These are phyloP conservation scores for Globisporangium uncinulatum DNA, from an alignment of 352 stramenopile genomes.

Conservation along the genomic window DNA sequence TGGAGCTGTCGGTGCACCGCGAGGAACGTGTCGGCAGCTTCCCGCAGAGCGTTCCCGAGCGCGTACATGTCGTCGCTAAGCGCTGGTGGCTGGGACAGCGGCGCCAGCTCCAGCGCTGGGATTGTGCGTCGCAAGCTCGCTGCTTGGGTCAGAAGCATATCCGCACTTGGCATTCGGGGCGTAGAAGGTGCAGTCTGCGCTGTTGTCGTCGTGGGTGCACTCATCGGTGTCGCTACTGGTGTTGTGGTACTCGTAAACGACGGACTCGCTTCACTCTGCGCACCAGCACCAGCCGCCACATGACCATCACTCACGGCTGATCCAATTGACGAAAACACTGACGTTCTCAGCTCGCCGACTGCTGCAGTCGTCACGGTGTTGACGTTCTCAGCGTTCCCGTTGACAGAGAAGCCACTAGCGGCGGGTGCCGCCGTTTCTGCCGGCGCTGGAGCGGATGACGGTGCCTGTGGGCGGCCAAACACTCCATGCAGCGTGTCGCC, in stretches of 20 bases:
- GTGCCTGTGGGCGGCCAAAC: conserved; percentile 13
- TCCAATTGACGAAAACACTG: conserved; percentile 9
- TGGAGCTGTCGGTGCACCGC: conserved; percentile 30
- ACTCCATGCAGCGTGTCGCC: conserved; percentile 41
- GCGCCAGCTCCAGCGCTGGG: conserved; percentile 17
- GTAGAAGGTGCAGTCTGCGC: not conserved
- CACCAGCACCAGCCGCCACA: too few relatives aligned
- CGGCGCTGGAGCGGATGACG: not conserved
- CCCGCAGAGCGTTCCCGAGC: conserved; percentile 21
- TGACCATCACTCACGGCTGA: too few relatives aligned
- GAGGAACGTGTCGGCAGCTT: conserved; percentile 29
- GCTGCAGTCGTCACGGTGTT: conserved; percentile 3
- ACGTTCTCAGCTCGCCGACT: conserved; percentile 13
- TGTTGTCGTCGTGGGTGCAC: too few relatives aligned
- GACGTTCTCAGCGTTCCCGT: conserved; percentile 7
- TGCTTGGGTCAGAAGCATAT: conserved; percentile 17
- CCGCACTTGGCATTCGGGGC: not conserved
- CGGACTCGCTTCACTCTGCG: not conserved
- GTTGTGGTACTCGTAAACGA: not conserved
- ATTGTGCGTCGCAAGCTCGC: conserved; percentile 20
- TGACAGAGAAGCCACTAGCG: not conserved
- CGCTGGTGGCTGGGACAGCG: conserved; percentile 15
- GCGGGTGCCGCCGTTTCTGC: not conserved
- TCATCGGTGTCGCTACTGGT: not conserved
- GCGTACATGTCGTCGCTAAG: conserved; percentile 25